Conservation (phyloP, 257 asterid species). For the Fraxinus pennsylvanica region DNA sequence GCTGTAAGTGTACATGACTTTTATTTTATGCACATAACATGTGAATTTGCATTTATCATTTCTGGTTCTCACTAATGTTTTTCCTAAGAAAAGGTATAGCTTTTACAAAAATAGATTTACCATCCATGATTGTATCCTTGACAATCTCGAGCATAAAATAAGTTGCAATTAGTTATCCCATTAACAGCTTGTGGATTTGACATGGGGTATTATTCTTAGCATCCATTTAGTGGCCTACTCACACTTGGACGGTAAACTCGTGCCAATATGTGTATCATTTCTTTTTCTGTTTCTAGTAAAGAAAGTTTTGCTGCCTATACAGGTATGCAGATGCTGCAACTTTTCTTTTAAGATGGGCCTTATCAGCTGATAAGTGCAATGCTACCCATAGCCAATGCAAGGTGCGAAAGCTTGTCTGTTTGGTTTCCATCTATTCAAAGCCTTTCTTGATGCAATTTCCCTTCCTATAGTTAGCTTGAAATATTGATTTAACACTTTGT, state of each 20-base stretch:
- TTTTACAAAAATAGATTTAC: neutral
- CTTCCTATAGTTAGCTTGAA: neutral
- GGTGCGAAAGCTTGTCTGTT: conserved; percentile 44
- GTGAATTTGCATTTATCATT: neutral
- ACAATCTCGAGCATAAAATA: neutral
- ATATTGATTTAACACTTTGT: neutral
- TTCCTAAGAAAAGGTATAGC: neutral
- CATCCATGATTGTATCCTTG: neutral
- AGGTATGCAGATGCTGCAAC: conserved; percentile 93
- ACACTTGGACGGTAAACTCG: neutral
- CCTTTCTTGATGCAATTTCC: neutral
- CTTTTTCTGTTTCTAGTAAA: conserved; percentile 1
- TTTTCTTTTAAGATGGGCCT: conserved; percentile 63
- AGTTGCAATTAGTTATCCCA: conserved; percentile 4
- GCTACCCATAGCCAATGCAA: conserved; percentile 97
- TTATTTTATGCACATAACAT: neutral
- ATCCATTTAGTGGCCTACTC: neutral
- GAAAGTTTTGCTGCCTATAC: conserved; percentile 27
- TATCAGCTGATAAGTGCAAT: conserved; percentile 85
- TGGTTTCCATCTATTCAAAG: neutral
- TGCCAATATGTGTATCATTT: neutral
- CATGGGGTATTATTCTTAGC: neutral
- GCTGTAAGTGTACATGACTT: neutral
- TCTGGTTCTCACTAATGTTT: neutral
- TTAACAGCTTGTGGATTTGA: neutral